Evolutionary conservation across 1,139 yeast genomes (phyloP).

Genomic region (Pichia sp.): DNA sequence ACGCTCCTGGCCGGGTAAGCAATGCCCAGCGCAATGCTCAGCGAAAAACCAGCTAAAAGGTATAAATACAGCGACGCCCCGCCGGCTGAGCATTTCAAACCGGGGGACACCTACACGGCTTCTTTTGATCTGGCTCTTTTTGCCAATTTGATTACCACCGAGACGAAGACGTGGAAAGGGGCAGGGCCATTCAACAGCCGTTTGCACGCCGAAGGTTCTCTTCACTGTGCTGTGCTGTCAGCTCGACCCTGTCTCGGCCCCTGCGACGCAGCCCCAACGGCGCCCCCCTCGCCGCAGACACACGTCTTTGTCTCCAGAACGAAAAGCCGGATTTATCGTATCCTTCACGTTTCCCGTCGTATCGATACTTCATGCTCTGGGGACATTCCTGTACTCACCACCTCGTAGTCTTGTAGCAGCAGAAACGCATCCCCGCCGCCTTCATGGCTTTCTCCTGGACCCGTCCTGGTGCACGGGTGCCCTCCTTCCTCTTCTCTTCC

Average conservation of each 20-base stretch:
- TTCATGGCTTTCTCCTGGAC: not conserved
- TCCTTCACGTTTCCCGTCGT: constrained; percentile 7
- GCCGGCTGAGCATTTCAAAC: no score
- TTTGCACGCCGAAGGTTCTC: constrained; percentile 5
- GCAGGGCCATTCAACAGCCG: not conserved
- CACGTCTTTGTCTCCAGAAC: constrained; percentile 16
- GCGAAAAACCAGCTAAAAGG: no score
- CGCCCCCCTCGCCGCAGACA: not conserved
- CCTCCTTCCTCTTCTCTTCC: not conserved
- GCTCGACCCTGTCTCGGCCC: not conserved
- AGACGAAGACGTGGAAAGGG: not conserved
- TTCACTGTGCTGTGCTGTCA: constrained; percentile 4
- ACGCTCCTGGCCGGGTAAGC: no score
- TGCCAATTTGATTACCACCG: constrained; percentile 25
- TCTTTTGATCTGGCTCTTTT: constrained; percentile 11
- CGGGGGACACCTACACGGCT: no score
- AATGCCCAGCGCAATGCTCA: no score
- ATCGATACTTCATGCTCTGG: constrained; percentile 32
- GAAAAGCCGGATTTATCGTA: constrained; percentile 29
- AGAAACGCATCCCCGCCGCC: not conserved
- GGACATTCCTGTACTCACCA: constrained; percentile 12
- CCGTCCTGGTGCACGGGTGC: not conserved
- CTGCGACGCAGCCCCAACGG: not conserved
- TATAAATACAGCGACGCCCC: no score
- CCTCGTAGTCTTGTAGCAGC: not conserved